phyloP scores from a whole-genome alignment of 805 yeast genomes.

The Ogataea haglerorum region DNA sequence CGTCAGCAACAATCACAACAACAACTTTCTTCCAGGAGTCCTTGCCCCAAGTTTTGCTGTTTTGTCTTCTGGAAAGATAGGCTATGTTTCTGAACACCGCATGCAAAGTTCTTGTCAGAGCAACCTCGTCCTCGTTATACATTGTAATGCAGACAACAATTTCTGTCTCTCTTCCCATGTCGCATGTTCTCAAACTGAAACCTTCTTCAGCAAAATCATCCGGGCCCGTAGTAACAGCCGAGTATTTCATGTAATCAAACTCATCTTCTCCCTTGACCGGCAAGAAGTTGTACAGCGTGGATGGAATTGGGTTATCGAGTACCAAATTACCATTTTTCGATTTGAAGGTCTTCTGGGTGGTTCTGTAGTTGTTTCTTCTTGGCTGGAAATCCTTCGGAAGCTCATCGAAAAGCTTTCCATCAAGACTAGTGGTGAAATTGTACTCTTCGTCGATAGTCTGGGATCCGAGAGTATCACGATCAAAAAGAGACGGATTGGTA shows the following conservation, averaged over 20 bases:
- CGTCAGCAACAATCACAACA: conserved; percentile 89
- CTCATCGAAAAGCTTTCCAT: conserved; percentile 32
- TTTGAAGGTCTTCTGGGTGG: conserved; percentile 58
- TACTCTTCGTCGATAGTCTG: conserved; percentile 17
- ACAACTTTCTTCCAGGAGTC: conserved; percentile 97
- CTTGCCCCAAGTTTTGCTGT: conserved; percentile 89
- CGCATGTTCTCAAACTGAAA: conserved; percentile 81
- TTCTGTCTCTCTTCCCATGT: conserved; percentile 87
- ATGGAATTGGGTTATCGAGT: conserved; percentile 91
- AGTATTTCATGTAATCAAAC: conserved; percentile 92
- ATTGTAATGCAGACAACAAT: conserved; percentile 89
- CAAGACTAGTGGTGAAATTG: conserved; percentile 26
- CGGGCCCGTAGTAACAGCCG: conserved; percentile 94
- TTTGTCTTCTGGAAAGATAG: conserved; percentile 75
- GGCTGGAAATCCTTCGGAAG: conserved; percentile 35
- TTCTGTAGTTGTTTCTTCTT: conserved; percentile 34
- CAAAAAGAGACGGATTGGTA: conserved; percentile 17
- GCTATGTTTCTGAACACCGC: conserved; percentile 91
- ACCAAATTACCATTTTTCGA: conserved; percentile 80
- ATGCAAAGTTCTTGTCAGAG: conserved; percentile 91
- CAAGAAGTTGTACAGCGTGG: conserved; percentile 76
- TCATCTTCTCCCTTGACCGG: conserved; percentile 90
- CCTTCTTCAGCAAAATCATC: conserved; percentile 79
- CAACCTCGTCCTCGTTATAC: conserved; percentile 92
- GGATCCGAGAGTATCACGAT: conserved; percentile 19